These are phyloP conservation scores for Hyaloscypha variabilis DNA, from an alignment of 495 filamentous ascomycete species.

Conservation along the genomic window DNA sequence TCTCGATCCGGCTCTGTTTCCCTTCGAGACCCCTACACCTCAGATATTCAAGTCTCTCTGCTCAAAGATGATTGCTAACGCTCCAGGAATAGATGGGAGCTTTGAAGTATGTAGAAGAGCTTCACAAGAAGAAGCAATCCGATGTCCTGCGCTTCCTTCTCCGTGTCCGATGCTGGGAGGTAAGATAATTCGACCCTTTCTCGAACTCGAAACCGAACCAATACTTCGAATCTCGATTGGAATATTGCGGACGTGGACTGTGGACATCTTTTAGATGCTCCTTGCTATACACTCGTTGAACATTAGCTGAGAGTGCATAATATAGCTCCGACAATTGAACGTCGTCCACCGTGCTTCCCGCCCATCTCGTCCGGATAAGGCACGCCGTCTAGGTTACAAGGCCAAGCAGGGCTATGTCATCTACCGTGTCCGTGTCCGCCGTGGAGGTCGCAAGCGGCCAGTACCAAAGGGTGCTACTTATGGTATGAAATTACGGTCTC, in stretches of 20 bases:
- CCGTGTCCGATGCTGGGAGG: constrained; percentile 99
- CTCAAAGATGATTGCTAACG: not conserved
- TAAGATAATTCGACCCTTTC: constrained; percentile 59
- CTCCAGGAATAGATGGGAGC: constrained; percentile 69
- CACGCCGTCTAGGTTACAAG: constrained; percentile 99
- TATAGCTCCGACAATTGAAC: constrained; percentile 98
- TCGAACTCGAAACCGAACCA: constrained; percentile 26
- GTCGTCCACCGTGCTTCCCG: constrained; percentile 98
- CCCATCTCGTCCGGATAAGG: constrained; percentile 98
- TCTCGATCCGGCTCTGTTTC: not conserved
- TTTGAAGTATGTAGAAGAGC: constrained; percentile 74
- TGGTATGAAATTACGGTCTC: constrained; percentile 57
- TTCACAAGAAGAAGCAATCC: constrained; percentile 99
- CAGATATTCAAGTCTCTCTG: not conserved
- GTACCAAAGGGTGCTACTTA: constrained; percentile 98
- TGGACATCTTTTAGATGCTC: constrained; percentile 32
- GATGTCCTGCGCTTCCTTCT: constrained; percentile 99
- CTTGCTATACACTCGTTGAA: constrained; percentile 99
- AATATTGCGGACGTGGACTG: constrained; percentile 36
- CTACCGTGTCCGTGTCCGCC: constrained; percentile 97
- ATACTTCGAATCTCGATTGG: constrained; percentile 33
- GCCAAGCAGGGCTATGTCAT: constrained; percentile 99
- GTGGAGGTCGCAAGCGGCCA: constrained; percentile 96
- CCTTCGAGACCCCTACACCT: not conserved
- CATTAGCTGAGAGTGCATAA: constrained; percentile 99